These are phyloP conservation scores for Backusella mclennaniae DNA, from an alignment of 192 early-diverging fungal genomes.

Conservation along the genomic window DNA sequence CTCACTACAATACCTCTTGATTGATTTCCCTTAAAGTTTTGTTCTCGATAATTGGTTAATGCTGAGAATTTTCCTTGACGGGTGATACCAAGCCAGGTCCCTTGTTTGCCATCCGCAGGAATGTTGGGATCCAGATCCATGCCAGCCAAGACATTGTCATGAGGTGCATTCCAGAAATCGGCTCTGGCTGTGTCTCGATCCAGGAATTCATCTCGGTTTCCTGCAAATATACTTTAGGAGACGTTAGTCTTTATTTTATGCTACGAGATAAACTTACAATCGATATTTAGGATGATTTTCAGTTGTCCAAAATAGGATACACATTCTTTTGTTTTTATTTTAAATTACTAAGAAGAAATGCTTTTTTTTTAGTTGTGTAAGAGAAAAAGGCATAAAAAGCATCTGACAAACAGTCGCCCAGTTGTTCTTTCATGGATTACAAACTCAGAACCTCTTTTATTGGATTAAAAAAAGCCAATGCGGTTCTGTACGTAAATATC, in stretches of 20 bases:
- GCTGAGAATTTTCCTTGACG: conserved; percentile 43
- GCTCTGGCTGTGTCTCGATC: conserved; percentile 38
- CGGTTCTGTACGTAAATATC: too few species aligned
- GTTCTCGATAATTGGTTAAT: conserved; percentile 48
- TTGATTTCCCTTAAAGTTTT: conserved; percentile 27
- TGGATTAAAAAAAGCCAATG: too few species aligned
- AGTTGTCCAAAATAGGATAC: conserved; percentile 43
- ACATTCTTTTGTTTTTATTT: conserved; percentile 27
- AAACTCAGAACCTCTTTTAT: too few species aligned
- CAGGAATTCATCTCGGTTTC: conserved; percentile 50
- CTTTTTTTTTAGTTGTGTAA: too few species aligned
- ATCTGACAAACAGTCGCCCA: background rate
- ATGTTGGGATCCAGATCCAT: conserved; percentile 34
- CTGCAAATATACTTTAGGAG: conserved; percentile 40
- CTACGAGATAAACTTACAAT: conserved; percentile 31
- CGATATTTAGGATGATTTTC: conserved; percentile 37
- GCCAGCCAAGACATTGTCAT: conserved; percentile 41
- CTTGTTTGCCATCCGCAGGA: conserved; percentile 10
- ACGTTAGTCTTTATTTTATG: background rate
- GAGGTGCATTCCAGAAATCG: conserved; percentile 35
- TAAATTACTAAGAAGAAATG: background rate
- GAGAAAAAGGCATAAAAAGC: background rate
- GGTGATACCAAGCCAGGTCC: conserved; percentile 52
- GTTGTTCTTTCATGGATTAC: too few species aligned
- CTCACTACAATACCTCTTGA: conserved; percentile 46